Base-by-base conservation (phyloP, 257 asterid species). In the Plantago elongata region DNA sequence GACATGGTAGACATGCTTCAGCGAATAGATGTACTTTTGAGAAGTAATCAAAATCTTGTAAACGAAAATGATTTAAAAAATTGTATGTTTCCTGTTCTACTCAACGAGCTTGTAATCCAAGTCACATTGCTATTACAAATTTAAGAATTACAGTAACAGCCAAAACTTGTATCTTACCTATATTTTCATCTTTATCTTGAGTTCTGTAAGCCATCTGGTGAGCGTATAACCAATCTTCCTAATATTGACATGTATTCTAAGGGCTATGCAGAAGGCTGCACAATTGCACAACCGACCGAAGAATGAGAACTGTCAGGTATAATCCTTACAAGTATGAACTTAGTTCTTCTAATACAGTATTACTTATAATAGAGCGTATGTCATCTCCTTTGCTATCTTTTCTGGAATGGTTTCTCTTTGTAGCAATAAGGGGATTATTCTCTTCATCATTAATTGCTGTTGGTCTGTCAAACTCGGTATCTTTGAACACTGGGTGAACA, bases 401-500 rank as follows among this genome's bases (percentile, higher is more conserved):
- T 14, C 69, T 74, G 5, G 92, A 67, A 16, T 14, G 15, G 49
- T 43, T 78, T 70, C 94, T 79, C 77, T 73, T 85, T 59, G 94
- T 83, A 12, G 84, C 50, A 43, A 85, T 89, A 42, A 83, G 74
- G 45, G 81, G 82, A 65, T 72, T 82, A 56, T 75, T 77, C 64
- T 80, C 79, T 68, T 85, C 94, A 27, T 83, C 88, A 5, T 80
- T 81, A 37, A 58, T 10, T 3, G 67, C 62, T 16, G 45, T 18
- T 1, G 71, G 59, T 67, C 62, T 64, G 63, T 77, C 81, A 3
- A 72, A 37, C 58, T 79, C 83, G 0, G 67, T 18, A 9, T 83
- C 80, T 58, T 75, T 81, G 75, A 77, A 83, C 8, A 83, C 86
- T 0, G 94, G 94, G 69, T 85, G 90, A 8, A 76, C 40, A 38